Conservation (phyloP, 148 eudicot genomes). For the Rhododendron griersonianum region DNA sequence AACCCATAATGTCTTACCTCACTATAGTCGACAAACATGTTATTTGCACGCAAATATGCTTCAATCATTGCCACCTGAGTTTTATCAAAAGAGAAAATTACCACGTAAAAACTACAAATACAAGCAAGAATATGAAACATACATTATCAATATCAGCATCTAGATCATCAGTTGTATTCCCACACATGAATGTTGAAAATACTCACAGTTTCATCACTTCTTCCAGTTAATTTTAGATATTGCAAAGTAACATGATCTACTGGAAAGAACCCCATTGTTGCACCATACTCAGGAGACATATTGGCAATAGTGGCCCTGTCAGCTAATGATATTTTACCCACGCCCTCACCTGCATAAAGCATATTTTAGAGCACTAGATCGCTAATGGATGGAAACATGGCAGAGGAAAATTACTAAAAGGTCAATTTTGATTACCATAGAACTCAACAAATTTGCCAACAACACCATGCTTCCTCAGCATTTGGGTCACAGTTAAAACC, state of each 20-base stretch:
- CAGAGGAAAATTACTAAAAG: neutral
- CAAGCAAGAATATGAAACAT: constrained; percentile 5
- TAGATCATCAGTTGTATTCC: neutral
- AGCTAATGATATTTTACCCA: constrained; percentile 58
- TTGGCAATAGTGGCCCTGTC: constrained; percentile 71
- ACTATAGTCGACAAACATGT: constrained; percentile 58
- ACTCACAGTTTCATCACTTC: constrained; percentile 62
- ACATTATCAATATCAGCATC: neutral
- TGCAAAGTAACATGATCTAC: constrained; percentile 62
- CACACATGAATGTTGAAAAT: constrained; percentile 4
- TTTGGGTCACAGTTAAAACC: constrained; percentile 94
- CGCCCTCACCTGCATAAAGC: constrained; percentile 38
- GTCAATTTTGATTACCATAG: constrained; percentile 50
- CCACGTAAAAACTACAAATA: neutral
- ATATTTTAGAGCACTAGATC: neutral
- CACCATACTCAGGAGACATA: constrained; percentile 70
- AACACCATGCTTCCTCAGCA: constrained; percentile 97
- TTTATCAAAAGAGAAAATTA: neutral
- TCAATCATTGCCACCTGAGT: constrained; percentile 64
- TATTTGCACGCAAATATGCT: constrained; percentile 63
- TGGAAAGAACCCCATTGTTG: constrained; percentile 70
- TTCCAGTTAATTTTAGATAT: constrained; percentile 55
- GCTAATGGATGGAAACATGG: neutral
- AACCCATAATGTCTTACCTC: constrained; percentile 31
- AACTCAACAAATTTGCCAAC: constrained; percentile 98